Percentiles rank a stretch among this genome's conserved stretches.
Evolutionary conservation across 2,329 filamentous ascomycete species (phyloP).

Genomic region (Hymenoscyphus albidus): DNA sequence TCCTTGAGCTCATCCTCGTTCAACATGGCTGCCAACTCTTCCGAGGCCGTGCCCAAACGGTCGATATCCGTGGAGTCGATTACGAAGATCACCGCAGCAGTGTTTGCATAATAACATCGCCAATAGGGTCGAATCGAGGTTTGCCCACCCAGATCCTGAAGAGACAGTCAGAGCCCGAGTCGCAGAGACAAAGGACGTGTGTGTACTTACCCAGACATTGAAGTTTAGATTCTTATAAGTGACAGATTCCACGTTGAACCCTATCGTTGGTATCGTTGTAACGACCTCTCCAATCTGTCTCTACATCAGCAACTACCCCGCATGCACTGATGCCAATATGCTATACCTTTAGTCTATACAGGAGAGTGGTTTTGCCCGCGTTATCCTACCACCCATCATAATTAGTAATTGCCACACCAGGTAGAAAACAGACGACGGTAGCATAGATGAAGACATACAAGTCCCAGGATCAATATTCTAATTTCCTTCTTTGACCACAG

Average conservation of each 20-base stretch:
- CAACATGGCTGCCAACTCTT: conserved; percentile 91
- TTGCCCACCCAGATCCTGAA: conserved; percentile 82
- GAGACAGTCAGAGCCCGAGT: conserved; percentile 2
- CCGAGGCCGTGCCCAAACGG: conserved; percentile 83
- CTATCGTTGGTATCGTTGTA: conserved; percentile 97
- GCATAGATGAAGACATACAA: conserved; percentile 54
- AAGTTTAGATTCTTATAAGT: conserved; percentile 98
- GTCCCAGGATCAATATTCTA: conserved; percentile 86
- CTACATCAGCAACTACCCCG: conserved; percentile 14
- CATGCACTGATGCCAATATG: neutral
- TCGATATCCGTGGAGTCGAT: conserved; percentile 98
- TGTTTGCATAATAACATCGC: conserved; percentile 99
- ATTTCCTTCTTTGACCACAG: conserved; percentile 97
- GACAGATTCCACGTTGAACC: conserved; percentile 98
- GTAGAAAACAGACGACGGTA: neutral
- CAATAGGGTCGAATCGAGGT: conserved; percentile 99
- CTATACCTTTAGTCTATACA: conserved; percentile 89
- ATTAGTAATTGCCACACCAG: neutral
- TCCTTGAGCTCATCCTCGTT: conserved; percentile 96
- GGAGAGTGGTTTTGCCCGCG: conserved; percentile 92
- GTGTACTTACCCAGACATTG: conserved; percentile 81
- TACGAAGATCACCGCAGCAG: conserved; percentile 96
- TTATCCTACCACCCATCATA: conserved; percentile 65
- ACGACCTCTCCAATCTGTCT: conserved; percentile 93
- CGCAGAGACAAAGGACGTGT: neutral